Base-by-base conservation (phyloP, 768 basidiomycete genomes). In the Pulveroboletus frians region DNA sequence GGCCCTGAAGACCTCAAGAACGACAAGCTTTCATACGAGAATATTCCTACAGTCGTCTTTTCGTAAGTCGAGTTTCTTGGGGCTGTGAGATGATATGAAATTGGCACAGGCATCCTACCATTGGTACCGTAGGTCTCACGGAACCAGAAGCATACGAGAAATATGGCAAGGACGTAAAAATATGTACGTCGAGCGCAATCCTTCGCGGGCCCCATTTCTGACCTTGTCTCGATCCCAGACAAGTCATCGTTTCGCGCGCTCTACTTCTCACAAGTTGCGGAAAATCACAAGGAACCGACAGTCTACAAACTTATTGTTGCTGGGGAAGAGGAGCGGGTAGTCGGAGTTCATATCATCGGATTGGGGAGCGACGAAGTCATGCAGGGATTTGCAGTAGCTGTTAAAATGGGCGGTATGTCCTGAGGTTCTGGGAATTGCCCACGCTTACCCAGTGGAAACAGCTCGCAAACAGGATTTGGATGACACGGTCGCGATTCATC, bases 11-110 rank as follows among this genome's bases (percentile, higher is more conserved):
- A 89, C 69, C 94, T 77, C 78, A 92, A 88, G 73, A 66, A 85
- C 41, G 88, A 95, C 60, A 92, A 95, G 68, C 76, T 97, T 49
- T 76, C 74, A 58, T 99, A 98, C 65, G 77, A 84, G 30, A 81
- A 97, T 65, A 93, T 99, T 51, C 86, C 96, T 4, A 90, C 85
- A 40, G 96, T 98, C 53, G 92, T 98, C 48, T 98, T 98, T 73
- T 91, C 95, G 92, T 94, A 56, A 63, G 92, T 78, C 3, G 39
- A 44, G 14, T 34, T 46, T 37, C 26, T 14, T 42, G 34, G 54
- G n/a, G 9, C 51, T 39, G 36, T 42, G 36, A 31, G 26, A 37
- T 37, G 41, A 31, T 49, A 50, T 29, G 51, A 45, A 55, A 15
- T 26, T 43, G 7, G 40, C 11, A 27, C 53, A 95, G 92, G 8